Base-by-base conservation (phyloP, 2,329 filamentous ascomycete species). In the Byssochlamys sp. region DNA sequence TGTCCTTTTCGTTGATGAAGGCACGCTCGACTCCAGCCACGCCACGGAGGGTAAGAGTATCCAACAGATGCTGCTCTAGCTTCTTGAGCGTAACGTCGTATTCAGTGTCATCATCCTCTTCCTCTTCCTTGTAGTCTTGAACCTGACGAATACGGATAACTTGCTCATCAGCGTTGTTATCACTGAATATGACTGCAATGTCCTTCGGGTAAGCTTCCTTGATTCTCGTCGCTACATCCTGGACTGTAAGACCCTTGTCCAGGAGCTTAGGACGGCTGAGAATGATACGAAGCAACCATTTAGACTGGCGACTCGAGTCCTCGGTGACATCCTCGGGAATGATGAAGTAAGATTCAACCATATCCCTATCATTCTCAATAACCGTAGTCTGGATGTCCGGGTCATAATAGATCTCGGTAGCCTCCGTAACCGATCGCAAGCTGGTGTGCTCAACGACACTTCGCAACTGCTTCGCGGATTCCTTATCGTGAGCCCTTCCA, bases 351-450 rank as follows among this genome's bases (percentile, higher is more conserved):
- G 92, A 95, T 65, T 96, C 91, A 5, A 99, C 89, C 84, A 97
- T 95, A 68, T 97, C 94, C 60, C 83, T 76, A 78, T 99, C 94
- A 57, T 89, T 89, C 35, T 88, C 82, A 65, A 99, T 95, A 63
- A 86, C 88, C 0, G 95, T 99, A 29, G 83, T 80, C 65, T 89
- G 84, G 59, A 96, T 87, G 59, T 95, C 88, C 0, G 94, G 94
- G 71, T 99, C 94, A 67, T 97, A 97, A 81, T 96, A 96, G 59
- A 99, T 92, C 73, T 99, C 95, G 0, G 91, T 95, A 52, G 90
- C 84, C 51, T 92, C 87, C 0, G 91, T 95, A 59, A 99, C 90
- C 11, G 90, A 94, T 52, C 91, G 88, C 61, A 99, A 79, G 65
- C 89, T 96, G 14, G 95, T 97, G 72, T 96, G 91, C 75, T 99